phyloP scores from a whole-genome alignment of 768 basidiomycete genomes.

The Gelatoporia subvermispora region DNA sequence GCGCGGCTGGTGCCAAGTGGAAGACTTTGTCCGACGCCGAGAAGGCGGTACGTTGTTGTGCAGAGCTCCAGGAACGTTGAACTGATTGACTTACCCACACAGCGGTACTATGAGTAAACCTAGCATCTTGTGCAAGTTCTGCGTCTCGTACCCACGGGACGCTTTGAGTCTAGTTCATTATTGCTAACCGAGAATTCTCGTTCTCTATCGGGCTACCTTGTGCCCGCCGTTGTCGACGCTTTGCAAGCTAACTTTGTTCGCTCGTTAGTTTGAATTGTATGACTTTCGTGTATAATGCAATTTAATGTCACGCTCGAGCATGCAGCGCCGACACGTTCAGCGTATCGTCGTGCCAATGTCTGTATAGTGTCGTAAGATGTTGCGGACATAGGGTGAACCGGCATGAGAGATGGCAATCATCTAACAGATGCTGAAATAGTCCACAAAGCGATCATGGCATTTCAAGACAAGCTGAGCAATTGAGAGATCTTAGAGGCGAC shows the following conservation, averaged over 20 bases:
- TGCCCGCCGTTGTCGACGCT: not conserved
- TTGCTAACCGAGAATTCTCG: too few relatives aligned
- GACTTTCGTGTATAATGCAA: too few relatives aligned
- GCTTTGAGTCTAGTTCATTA: not conserved
- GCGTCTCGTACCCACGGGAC: too few relatives aligned
- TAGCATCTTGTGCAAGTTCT: too few relatives aligned
- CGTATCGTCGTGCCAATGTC: too few relatives aligned
- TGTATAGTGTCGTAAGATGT: too few relatives aligned
- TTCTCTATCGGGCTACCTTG: not conserved
- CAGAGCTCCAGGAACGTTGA: not conserved
- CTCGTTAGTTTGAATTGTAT: too few relatives aligned
- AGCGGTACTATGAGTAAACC: not conserved
- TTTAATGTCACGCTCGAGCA: conserved; percentile 1
- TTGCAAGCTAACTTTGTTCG: too few relatives aligned
- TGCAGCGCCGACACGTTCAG: too few relatives aligned
- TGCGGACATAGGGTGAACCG: too few relatives aligned
- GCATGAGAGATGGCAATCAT: too few relatives aligned
- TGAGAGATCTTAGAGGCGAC: conserved; percentile 68
- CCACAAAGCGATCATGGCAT: not conserved
- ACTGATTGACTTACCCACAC: not conserved
- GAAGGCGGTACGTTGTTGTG: conserved; percentile 4
- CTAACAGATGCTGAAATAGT: not conserved
- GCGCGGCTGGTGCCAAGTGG: not conserved
- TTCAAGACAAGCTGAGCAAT: conserved; percentile 35
- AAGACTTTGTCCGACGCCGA: not conserved